A percentile compares a stretch with the other conserved stretches of the same genome.
These are phyloP conservation scores for Paramecium caudatum DNA, from an alignment of 73 alveolate species.

Conservation along the genomic window DNA sequence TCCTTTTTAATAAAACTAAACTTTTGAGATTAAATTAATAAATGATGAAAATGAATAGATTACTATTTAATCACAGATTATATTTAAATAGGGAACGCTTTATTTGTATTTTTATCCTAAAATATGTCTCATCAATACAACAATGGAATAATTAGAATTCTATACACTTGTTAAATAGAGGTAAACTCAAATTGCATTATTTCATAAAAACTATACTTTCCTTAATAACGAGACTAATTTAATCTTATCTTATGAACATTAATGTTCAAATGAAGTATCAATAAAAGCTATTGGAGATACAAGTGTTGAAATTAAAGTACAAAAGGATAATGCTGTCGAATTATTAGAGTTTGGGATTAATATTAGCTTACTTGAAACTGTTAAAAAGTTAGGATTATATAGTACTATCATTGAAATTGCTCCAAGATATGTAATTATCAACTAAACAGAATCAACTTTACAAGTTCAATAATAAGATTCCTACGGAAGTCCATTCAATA, in stretches of 20 bases:
- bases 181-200: not conserved
- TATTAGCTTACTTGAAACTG: slow-evolving; percentile 18
- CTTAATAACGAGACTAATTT: not conserved
- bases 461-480: slow-evolving; percentile 34
- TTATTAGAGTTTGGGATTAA: slow-evolving; percentile 48
- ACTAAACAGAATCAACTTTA: not conserved
- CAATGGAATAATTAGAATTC: not conserved
- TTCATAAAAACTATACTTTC: not conserved
- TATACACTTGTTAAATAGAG: not conserved
- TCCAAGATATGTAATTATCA: slow-evolving; percentile 44
- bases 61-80: slow-evolving; percentile 18
- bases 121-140: slow-evolving; percentile 32
- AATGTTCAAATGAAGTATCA: slow-evolving; percentile 31
- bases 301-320: not conserved
- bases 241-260: not conserved
- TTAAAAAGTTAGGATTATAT: not conserved
- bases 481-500: slow-evolving; percentile 12
- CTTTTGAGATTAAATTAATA: not conserved
- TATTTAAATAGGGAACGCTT: not conserved
- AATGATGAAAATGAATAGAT: slow-evolving; percentile 5
- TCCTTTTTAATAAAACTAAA: not conserved
- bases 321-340: not conserved
- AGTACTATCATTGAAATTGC: slow-evolving; percentile 36
- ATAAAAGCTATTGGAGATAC: slow-evolving; percentile 52
- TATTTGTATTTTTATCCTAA: slow-evolving; percentile 46